phyloP scores from a whole-genome alignment of 164 flowering plant genomes.

The Magnolia changhungtana region DNA sequence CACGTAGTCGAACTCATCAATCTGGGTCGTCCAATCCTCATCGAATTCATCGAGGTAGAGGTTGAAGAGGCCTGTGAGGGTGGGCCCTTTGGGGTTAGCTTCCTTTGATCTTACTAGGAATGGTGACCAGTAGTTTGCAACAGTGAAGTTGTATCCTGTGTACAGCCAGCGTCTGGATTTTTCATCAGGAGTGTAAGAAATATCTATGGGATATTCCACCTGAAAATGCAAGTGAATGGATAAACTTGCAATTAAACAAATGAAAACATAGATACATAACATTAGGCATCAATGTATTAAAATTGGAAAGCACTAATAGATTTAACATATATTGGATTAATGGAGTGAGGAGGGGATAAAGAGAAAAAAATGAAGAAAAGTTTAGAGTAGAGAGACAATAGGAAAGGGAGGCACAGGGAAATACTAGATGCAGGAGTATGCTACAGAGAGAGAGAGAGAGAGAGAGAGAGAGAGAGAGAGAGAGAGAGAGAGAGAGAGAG shows the following conservation, averaged over 20 bases:
- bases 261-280: background rate
- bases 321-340: too few relatives aligned
- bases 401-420: too few relatives aligned
- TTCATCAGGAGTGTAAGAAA: constrained; percentile 20
- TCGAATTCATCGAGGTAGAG: constrained; percentile 45
- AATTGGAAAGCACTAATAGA: too few relatives aligned
- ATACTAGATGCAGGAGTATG: too few relatives aligned
- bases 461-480: too few relatives aligned
- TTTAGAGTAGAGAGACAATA: too few relatives aligned
- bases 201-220: constrained; percentile 43
- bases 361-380: too few relatives aligned
- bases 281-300: too few relatives aligned
- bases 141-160: constrained; percentile 44
- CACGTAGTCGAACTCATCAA: constrained; percentile 49
- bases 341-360: too few relatives aligned
- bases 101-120: constrained; percentile 40
- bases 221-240: constrained; percentile 14
- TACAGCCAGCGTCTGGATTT: constrained; percentile 33
- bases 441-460: too few relatives aligned
- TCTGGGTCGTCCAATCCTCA: constrained; percentile 35
- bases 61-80: constrained; percentile 19
- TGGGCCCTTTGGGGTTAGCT: constrained; percentile 32
- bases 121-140: constrained; percentile 64
- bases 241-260: background rate
- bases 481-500: too few relatives aligned